Evolutionary conservation across 1,284 basidiomycete genomes (phyloP), one percentile per base, ranked within the genome.

Genomic region (Veloboletus limbatus): DNA sequence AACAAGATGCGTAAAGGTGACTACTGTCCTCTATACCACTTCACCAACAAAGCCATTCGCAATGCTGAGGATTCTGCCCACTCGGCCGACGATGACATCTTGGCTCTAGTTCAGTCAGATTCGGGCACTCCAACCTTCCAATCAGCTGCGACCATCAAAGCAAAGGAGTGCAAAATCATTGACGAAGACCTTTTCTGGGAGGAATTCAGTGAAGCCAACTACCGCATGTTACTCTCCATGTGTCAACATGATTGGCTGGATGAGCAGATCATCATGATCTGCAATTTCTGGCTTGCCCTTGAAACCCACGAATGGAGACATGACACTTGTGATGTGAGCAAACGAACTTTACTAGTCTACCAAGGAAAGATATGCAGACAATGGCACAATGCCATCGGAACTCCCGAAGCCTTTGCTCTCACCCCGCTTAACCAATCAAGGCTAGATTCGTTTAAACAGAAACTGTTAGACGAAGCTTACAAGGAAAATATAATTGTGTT

Each of bases 121-220:
- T 5, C 11, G 14, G 17, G 25, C 9, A 17, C 26, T 0, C n/a
- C n/a, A n/a, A 4, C 9, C 4, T 28, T n/a, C 3, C 25, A 40
- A 18, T 17, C 38, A 2, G 9, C n/a, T 1, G 37, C 25, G 2
- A 4, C 31, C 0, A 8, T 26, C 21, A 40, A 35, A 11, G 26
- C 20, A 11, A 45, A 45, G 17, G 18, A 45, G 5, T 20, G 8
- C n/a, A 45, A 38, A 5, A 9, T 45, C 5, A 10, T 6, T 2
- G 44, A 45, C 6, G 17, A 45, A 10, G 3, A 34, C 3, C 44
- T 45, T 11, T 16, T 37, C 1, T 45, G 30, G 44, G 44, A 45
- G 13, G 37, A 39, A 16, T 40, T 45, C 32, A 26, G 36, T 6
- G n/a, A 45, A 7, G 44, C 37, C 9, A 45, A 45, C n/a, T 17